Percentiles rank a stretch among this genome's conserved stretches.
phyloP scores from a whole-genome alignment of 305 asterid genomes.

The Fraxinus nigra region DNA sequence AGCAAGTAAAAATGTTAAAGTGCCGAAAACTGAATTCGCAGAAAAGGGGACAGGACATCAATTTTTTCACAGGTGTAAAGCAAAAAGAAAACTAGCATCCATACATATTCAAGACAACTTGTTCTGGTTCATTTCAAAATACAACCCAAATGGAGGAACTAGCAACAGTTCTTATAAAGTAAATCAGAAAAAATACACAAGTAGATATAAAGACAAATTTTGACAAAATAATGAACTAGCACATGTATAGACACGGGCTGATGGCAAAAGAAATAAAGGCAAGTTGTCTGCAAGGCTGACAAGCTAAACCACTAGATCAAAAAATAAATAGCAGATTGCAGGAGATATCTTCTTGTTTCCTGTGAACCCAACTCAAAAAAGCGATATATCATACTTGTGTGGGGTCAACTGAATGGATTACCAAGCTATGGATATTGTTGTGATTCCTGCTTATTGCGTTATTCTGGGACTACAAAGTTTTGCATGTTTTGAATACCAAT shows the following conservation, averaged over 20 bases:
- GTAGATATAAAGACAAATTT: not conserved
- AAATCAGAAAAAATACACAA: not conserved
- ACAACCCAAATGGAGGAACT: not conserved
- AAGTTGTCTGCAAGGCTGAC: not conserved
- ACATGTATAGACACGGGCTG: not conserved
- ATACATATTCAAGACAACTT: not conserved
- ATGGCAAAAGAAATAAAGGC: not conserved
- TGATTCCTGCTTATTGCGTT: not conserved
- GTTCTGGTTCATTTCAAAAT: not conserved
- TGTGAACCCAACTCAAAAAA: not conserved
- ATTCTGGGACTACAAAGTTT: not conserved
- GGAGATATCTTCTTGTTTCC: not conserved
- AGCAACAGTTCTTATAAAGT: not conserved
- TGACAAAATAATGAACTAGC: not conserved
- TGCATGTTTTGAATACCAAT: not conserved
- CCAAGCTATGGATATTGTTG: not conserved
- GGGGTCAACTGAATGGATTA: not conserved
- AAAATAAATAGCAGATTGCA: not conserved
- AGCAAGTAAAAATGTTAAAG: slow-evolving; percentile 18
- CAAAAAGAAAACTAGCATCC: not conserved
- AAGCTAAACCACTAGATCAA: not conserved
- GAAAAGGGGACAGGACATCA: not conserved
- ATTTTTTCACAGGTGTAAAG: not conserved
- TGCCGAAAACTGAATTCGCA: slow-evolving; percentile 6
- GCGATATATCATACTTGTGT: not conserved